Percentiles rank a stretch among this genome's conserved stretches.
Conservation (phyloP, 1,284 basidiomycete genomes). For the Polyporus tsugae region DNA sequence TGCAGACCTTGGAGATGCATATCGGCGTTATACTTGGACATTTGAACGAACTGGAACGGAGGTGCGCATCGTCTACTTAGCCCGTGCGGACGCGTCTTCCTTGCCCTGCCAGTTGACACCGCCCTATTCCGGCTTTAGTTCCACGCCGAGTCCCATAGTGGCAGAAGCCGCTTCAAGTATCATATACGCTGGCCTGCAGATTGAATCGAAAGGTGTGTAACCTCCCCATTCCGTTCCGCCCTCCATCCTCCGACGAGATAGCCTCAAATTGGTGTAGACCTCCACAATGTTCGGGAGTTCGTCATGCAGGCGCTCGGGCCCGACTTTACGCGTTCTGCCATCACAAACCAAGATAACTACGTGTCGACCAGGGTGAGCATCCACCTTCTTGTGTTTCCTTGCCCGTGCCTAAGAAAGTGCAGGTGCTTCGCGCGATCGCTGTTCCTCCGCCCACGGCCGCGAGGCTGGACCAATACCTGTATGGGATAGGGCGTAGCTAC, state of each 20-base stretch:
- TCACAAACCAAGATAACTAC: slow-evolving; percentile 57
- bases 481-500: slow-evolving; percentile 59
- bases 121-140: slow-evolving; percentile 37
- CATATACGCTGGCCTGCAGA: slow-evolving; percentile 65
- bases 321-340: slow-evolving; percentile 63
- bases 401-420: slow-evolving; percentile 11
- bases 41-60: slow-evolving; percentile 62
- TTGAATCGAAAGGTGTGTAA: slow-evolving; percentile 63
- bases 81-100: not conserved
- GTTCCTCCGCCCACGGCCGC: slow-evolving; percentile 61
- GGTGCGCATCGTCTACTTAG: slow-evolving; percentile 43
- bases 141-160: slow-evolving; percentile 54
- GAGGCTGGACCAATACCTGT: slow-evolving; percentile 63
- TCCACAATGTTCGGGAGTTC: slow-evolving; percentile 59
- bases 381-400: not conserved
- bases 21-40: slow-evolving; percentile 67
- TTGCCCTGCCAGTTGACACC: not conserved
- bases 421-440: slow-evolving; percentile 61
- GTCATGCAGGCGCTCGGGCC: slow-evolving; percentile 64
- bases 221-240: not conserved
- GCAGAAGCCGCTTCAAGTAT: slow-evolving; percentile 73
- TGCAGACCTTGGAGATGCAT: slow-evolving; percentile 73
- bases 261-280: slow-evolving; percentile 52
- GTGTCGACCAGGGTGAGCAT: slow-evolving; percentile 62
- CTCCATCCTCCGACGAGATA: not conserved